These are phyloP conservation scores for Hortiboletus rubellus DNA, from an alignment of 1,284 basidiomycete species.

Conservation along the genomic window DNA sequence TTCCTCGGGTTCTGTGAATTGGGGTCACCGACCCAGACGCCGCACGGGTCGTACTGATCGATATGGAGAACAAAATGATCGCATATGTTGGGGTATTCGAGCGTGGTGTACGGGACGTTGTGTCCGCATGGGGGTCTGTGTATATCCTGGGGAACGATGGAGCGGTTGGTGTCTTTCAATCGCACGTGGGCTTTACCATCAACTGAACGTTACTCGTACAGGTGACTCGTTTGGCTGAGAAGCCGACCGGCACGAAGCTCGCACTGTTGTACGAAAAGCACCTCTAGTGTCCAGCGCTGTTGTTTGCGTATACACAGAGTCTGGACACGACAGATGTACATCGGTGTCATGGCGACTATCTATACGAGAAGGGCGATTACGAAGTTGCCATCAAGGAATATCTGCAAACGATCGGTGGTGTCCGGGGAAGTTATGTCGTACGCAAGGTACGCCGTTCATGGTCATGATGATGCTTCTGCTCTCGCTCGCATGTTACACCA, in stretches of 20 bases:
- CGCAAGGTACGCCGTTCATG: conserved; percentile 67
- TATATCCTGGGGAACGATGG: conserved; percentile 79
- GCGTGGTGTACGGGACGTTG: conserved; percentile 76
- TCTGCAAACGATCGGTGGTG: conserved; percentile 81
- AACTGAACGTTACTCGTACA: conserved; percentile 29
- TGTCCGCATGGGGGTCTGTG: conserved; percentile 78
- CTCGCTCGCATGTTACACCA: not conserved
- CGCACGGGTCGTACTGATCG: conserved; percentile 87
- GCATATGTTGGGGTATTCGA: conserved; percentile 80
- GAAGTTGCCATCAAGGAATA: conserved; percentile 94
- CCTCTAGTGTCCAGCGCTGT: conserved; percentile 73
- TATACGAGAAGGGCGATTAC: conserved; percentile 90
- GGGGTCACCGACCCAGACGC: conserved; percentile 58
- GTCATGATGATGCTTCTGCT: not conserved
- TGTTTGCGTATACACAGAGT: conserved; percentile 74
- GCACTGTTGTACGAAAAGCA: conserved; percentile 80
- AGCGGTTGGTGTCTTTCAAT: conserved; percentile 47
- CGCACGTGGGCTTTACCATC: not conserved
- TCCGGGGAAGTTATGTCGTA: conserved; percentile 95
- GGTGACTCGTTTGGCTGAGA: conserved; percentile 75
- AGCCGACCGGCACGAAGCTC: conserved; percentile 77
- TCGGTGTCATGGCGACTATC: conserved; percentile 86
- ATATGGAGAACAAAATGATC: conserved; percentile 91
- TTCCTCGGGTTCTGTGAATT: conserved; percentile 45
- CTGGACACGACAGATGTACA: conserved; percentile 86